Percentiles rank a stretch among this genome's conserved stretches.
Evolutionary conservation across 139 green algal genomes (phyloP).

Genomic region (Micractinium sp.): DNA sequence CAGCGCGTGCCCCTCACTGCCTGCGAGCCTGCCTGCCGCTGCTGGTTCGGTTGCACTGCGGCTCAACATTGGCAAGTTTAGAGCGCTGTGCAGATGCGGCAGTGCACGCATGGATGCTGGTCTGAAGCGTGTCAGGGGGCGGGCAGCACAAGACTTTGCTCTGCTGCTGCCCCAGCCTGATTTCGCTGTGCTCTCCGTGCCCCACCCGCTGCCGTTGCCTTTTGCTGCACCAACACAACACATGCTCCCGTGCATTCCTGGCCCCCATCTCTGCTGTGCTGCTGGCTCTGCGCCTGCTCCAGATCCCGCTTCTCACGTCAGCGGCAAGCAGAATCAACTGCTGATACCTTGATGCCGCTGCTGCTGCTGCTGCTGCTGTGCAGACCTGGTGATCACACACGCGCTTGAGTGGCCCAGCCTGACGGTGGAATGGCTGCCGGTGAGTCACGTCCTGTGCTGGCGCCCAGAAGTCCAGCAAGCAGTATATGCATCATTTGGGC

Average conservation of each 20-base stretch:
- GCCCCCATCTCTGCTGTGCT: not conserved
- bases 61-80: not conserved
- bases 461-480: not conserved
- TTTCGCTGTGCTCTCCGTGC: not conserved
- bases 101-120: not conserved
- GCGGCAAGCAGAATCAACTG: too few relatives aligned
- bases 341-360: not conserved
- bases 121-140: not conserved
- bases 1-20: not conserved
- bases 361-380: not conserved
- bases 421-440: conserved; percentile 98
- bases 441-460: conserved; percentile 41
- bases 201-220: not conserved
- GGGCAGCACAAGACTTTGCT: too few relatives aligned
- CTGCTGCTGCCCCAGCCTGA: too few relatives aligned
- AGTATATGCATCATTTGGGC: too few relatives aligned
- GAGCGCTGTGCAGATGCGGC: not conserved
- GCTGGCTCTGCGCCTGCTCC: not conserved
- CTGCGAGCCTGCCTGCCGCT: not conserved
- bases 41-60: not conserved
- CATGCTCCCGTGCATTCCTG: not conserved
- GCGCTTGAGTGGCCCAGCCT: conserved; percentile 98
- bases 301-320: not conserved
- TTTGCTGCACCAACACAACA: not conserved
- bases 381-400: conserved; percentile 99